phyloP scores from a whole-genome alignment of 78 protist genomes.

The Mastigamoeba balamuthi region DNA sequence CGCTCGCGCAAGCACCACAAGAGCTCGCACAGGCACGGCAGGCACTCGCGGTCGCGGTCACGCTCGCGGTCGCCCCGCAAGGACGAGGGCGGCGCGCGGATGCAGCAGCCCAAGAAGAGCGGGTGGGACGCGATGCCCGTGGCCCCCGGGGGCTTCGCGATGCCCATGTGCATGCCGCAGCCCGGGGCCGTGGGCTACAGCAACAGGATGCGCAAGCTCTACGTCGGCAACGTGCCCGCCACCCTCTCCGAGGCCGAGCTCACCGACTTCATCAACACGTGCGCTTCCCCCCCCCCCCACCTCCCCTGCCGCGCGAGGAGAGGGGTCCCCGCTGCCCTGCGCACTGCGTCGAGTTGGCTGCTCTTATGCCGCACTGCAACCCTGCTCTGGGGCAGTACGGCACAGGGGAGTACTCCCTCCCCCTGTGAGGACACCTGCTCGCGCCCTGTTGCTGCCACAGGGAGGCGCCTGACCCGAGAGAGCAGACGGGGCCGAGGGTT shows the following conservation, averaged over 20 bases:
- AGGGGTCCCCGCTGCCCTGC: not conserved
- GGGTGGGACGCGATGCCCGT: too few relatives aligned
- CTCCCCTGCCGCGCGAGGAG: not conserved
- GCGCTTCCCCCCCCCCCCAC: not conserved
- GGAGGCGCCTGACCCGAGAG: too few relatives aligned
- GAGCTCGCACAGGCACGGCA: too few relatives aligned
- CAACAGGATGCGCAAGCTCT: slow-evolving; percentile 29
- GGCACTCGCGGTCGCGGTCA: too few relatives aligned
- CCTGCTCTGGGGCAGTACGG: not conserved
- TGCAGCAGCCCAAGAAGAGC: too few relatives aligned
- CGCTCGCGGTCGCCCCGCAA: too few relatives aligned
- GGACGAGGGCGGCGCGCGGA: too few relatives aligned
- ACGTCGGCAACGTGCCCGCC: slow-evolving; percentile 56
- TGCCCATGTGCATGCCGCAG: too few relatives aligned
- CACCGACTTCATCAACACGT: slow-evolving; percentile 37
- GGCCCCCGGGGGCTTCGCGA: too few relatives aligned
- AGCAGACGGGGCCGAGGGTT: too few relatives aligned
- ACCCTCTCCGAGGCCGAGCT: slow-evolving; percentile 26
- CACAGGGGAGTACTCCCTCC: not conserved
- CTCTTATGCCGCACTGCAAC: not conserved
- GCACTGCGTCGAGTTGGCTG: not conserved
- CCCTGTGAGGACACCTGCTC: not conserved
- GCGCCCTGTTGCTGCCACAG: not conserved
- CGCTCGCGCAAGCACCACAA: too few relatives aligned
- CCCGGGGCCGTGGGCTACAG: too few relatives aligned